Conservation (phyloP, 2,329 filamentous ascomycete genomes). For the Ophidiomyces ophidiicola region DNA sequence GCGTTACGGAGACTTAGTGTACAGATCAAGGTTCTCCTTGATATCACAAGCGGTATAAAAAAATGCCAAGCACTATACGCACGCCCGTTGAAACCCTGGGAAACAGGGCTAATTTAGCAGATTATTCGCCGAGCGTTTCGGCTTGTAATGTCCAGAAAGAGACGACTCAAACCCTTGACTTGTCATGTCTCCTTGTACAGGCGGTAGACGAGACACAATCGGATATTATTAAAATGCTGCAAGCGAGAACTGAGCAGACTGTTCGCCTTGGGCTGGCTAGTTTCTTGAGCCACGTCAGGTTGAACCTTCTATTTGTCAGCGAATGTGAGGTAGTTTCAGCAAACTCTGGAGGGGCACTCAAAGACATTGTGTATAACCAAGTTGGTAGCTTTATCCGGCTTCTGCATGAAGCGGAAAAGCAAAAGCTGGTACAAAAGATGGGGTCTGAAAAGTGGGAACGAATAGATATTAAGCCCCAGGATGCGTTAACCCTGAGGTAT, state of each 20-base stretch:
- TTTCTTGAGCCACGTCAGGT: conserved; percentile 69
- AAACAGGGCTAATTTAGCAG: conserved; percentile 16
- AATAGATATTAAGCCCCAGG: conserved; percentile 57
- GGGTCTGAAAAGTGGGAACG: conserved; percentile 71
- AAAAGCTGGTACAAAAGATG: conserved; percentile 62
- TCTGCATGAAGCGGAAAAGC: conserved; percentile 59
- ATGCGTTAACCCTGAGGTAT: conserved; percentile 48
- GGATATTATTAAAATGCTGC: conserved; percentile 58
- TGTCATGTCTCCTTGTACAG: conserved; percentile 65
- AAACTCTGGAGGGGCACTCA: conserved; percentile 60
- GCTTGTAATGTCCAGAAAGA: conserved; percentile 50
- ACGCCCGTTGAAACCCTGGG: conserved; percentile 13
- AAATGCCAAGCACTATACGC: conserved; percentile 4
- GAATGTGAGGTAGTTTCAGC: conserved; percentile 79
- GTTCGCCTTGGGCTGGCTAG: conserved; percentile 53
- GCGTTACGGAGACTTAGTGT: conserved; percentile 74
- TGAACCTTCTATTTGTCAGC: conserved; percentile 72
- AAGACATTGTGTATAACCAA: conserved; percentile 67
- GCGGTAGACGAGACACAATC: conserved; percentile 66
- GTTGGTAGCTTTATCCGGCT: conserved; percentile 67
- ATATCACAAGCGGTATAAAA: conserved; percentile 63
- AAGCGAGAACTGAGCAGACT: conserved; percentile 63
- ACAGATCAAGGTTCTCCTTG: conserved; percentile 82
- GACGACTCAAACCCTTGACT: conserved; percentile 61
- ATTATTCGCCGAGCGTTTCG: too few relatives aligned